Evolutionary conservation across 805 yeast species (phyloP).

Genomic region (Hermanozyma aechmeae): DNA sequence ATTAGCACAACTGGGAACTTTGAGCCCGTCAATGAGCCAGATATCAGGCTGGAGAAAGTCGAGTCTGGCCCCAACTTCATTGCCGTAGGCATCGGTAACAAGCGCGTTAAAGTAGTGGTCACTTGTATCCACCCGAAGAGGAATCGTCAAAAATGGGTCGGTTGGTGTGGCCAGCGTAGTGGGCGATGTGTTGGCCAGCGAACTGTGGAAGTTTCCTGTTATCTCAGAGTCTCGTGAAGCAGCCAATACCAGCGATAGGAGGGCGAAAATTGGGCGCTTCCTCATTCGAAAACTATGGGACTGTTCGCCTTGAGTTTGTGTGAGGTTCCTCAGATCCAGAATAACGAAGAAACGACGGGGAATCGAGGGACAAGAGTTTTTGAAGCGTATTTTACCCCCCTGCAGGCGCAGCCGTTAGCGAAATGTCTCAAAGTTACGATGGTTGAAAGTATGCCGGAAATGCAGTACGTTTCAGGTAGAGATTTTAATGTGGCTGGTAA

Average conservation of each 20-base stretch:
- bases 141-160: neutral
- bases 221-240: neutral
- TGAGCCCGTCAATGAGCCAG: constrained; percentile 28
- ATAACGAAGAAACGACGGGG: too few relatives aligned
- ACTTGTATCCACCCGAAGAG: neutral
- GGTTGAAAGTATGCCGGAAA: too few relatives aligned
- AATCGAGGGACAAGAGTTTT: too few relatives aligned
- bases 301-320: neutral
- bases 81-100: neutral
- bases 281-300: neutral
- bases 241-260: neutral
- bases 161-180: too few relatives aligned
- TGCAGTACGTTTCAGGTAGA: too few relatives aligned
- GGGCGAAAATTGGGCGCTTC: neutral
- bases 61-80: constrained; percentile 2
- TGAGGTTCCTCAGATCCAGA: neutral
- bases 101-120: neutral
- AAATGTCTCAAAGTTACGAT: too few relatives aligned
- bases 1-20: too few relatives aligned
- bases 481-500: too few relatives aligned
- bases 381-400: too few relatives aligned
- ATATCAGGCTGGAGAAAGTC: constrained; percentile 29
- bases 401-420: too few relatives aligned
- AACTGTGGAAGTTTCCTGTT: neutral
- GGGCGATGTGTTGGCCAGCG: neutral